Percentiles rank a stretch among this genome's conserved stretches.
Evolutionary conservation across 306 rosid genomes (phyloP).

Genomic region (Trifolium subterraneum): DNA sequence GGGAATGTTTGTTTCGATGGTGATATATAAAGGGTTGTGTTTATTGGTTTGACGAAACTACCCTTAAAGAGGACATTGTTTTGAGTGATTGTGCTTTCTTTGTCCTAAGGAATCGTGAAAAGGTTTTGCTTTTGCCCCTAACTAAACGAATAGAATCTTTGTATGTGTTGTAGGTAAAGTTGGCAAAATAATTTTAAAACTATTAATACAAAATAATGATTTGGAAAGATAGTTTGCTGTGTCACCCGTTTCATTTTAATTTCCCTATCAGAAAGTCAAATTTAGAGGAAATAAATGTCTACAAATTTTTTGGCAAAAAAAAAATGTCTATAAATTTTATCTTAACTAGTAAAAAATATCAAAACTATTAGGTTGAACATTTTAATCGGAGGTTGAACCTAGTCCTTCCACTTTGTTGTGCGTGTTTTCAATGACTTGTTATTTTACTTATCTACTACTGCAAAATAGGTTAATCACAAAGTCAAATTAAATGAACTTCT

Average conservation of each 20-base stretch:
- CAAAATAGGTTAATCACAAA: too few relatives aligned
- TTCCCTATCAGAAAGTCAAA: not conserved
- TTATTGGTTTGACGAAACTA: constrained; percentile 16
- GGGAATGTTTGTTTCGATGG: not conserved
- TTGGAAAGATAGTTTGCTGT: not conserved
- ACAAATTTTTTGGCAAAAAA: too few relatives aligned
- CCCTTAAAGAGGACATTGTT: constrained; percentile 26
- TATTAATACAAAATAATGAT: not conserved
- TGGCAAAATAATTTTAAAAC: not conserved
- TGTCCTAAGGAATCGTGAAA: constrained; percentile 44
- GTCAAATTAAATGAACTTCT: too few relatives aligned
- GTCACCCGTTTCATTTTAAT: not conserved
- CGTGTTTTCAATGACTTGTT: too few relatives aligned
- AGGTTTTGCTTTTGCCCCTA: constrained; percentile 29
- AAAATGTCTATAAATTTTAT: too few relatives aligned
- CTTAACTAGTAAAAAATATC: too few relatives aligned
- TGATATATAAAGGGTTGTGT: constrained; percentile 11
- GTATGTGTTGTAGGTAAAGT: not conserved
- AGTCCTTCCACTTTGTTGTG: too few relatives aligned
- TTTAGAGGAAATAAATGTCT: too few relatives aligned
- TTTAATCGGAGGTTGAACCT: too few relatives aligned
- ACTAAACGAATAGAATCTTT: constrained; percentile 44
- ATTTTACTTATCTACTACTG: too few relatives aligned
- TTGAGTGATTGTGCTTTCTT: constrained; percentile 37
- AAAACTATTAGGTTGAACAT: too few relatives aligned